A percentile compares a stretch with the other conserved stretches of the same genome.
Evolutionary conservation across 179 eudicot genomes (phyloP).

Genomic region (Drosera spatulata): DNA sequence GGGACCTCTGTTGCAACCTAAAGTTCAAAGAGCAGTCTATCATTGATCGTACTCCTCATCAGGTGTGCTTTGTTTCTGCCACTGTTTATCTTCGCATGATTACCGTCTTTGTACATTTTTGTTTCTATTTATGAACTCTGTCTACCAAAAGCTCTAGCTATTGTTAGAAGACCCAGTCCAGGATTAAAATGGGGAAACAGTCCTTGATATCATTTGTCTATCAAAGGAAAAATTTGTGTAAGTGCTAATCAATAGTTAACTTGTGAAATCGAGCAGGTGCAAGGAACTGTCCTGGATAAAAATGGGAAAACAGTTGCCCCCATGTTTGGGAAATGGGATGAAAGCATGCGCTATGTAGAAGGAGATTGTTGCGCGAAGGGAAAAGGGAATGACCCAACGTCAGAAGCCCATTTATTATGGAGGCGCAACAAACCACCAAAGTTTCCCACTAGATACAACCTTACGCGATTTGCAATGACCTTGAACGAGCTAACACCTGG

Average conservation of each 20-base stretch:
- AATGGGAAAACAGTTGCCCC: conserved; percentile 78
- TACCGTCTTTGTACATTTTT: too few species aligned
- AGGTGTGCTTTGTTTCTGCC: conserved; percentile 25
- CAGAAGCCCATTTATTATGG: conserved; percentile 80
- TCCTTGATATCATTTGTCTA: too few species aligned
- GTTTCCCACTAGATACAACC: conserved; percentile 75
- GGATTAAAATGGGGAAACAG: too few species aligned
- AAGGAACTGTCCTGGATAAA: conserved; percentile 80
- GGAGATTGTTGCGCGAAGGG: conserved; percentile 70
- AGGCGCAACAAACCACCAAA: conserved; percentile 70
- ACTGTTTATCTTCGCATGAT: too few species aligned
- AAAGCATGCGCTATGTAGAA: conserved; percentile 73
- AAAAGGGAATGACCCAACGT: conserved; percentile 39
- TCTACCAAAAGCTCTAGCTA: too few species aligned
- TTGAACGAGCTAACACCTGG: conserved; percentile 82
- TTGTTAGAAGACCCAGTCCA: too few species aligned
- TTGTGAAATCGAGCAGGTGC: conserved; percentile 39
- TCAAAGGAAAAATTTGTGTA: too few species aligned
- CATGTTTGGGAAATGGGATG: conserved; percentile 95
- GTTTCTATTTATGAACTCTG: too few species aligned
- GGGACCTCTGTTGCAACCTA: too few species aligned
- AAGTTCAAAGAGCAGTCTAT: conserved; percentile 31
- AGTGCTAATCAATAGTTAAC: too few species aligned
- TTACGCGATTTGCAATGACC: conserved; percentile 15
- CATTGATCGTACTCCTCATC: conserved; percentile 93